Evolutionary conservation across 352 stramenopile species (phyloP), one percentile per base, ranked within the genome.

Genomic region (Nothophytophthora sp.): DNA sequence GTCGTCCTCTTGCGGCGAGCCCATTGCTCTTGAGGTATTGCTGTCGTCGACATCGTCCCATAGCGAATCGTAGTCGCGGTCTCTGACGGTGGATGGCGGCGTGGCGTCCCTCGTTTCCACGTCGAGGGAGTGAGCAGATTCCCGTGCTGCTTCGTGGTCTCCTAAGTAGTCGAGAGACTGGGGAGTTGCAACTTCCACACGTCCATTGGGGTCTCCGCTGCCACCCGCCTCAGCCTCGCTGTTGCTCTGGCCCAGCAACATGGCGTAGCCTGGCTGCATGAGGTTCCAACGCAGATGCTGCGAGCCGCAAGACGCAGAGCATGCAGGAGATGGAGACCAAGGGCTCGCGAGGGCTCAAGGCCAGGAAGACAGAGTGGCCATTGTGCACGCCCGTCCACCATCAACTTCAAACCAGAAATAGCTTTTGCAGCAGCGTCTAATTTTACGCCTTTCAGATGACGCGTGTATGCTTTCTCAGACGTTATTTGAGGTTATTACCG

Each of bases 31-130:
- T 10, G 43, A 53, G 8, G 18, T 38, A 30, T 52, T 43, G 16
- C 16, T 43, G 3, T 24, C 50, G 23, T 63, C 60, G 4, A 56
- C 62, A 20, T 61, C 52, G 40, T 81, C 59, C 76, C 73, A 86
- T 20, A 88, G 59, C 23, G 66, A 75, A 24, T 71, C 51, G 33
- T 47, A 63, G 28, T 34, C 36, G n/a, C 7, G n/a, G 4, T 42
- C 40, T 16, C 46, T 2, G 4, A 24, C 34, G 22, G 13, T 19
- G 34, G 18, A 18, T 18, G 20, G 1, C 3, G 7, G 15, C 19
- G 37, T 22, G 8, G n/a, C 19, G 24, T 45, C 46, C n/a, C 48
- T 24, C 5, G 50, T 29, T 3, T 47, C 56, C 9, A 18, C 4
- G 20, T 60, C 43, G 9, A 12, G 27, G 6, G 27, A 6, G 12